phyloP scores from a whole-genome alignment of 306 rosid genomes.

The Betula pendula region DNA sequence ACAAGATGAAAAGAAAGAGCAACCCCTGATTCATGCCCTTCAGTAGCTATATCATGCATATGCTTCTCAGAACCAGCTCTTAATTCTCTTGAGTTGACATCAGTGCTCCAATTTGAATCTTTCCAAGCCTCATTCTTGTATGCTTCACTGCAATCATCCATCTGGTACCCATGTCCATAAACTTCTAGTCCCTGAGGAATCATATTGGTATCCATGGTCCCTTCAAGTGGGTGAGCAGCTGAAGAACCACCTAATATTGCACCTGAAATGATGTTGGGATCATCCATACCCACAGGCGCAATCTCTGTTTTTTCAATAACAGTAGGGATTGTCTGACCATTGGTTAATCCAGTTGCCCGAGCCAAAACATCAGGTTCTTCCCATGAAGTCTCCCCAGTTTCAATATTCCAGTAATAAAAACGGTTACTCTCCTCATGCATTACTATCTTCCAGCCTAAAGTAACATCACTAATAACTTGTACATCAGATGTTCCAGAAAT shows the following conservation, averaged over 20 bases:
- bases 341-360: slow-evolving; percentile 47
- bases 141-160: slow-evolving; percentile 40
- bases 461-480: slow-evolving; percentile 50
- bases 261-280: slow-evolving; percentile 35
- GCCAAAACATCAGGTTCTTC: slow-evolving; percentile 72
- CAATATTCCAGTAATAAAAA: slow-evolving; percentile 90
- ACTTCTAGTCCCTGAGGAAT: slow-evolving; percentile 34
- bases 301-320: slow-evolving; percentile 31
- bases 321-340: slow-evolving; percentile 36
- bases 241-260: slow-evolving; percentile 27
- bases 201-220: slow-evolving; percentile 24
- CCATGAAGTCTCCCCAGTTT: slow-evolving; percentile 98
- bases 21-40: slow-evolving; percentile 37
- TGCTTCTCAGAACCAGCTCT: slow-evolving; percentile 31
- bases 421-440: slow-evolving; percentile 88
- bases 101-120: slow-evolving; percentile 38
- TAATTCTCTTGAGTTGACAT: slow-evolving; percentile 36
- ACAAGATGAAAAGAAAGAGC: slow-evolving; percentile 58
- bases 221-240: slow-evolving; percentile 38
- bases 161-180: slow-evolving; percentile 44
- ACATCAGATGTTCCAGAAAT: slow-evolving; percentile 41
- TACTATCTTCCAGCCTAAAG: slow-evolving; percentile 86
- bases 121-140: slow-evolving; percentile 28
- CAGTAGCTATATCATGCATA: slow-evolving; percentile 23
- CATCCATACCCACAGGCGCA: slow-evolving; percentile 35